Evolutionary conservation across 1,284 basidiomycete species (phyloP), one percentile per base, ranked within the genome.

Genomic region (Moesziomyces antarcticus): DNA sequence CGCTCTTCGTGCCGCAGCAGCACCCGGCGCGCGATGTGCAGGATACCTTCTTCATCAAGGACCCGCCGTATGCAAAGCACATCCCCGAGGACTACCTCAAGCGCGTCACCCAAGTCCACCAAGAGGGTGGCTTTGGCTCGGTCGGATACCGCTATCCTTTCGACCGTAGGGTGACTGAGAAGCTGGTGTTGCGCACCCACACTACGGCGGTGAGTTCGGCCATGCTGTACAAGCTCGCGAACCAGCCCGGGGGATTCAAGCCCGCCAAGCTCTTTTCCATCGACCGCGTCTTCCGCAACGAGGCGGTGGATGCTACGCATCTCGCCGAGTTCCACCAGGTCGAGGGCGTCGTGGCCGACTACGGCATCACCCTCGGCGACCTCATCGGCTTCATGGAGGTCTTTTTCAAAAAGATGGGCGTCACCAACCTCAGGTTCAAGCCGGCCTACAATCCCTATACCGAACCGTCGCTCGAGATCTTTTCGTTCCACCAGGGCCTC

Each of bases 301-400:
- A 99, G 86, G 94, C 97, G 0, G 94, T 94, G 87, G 97, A 99
- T 85, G 95, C 95, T 40, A 99, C 97, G n/a, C 97, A 99, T 87
- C 84, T 99, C 67, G 97, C 97, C 20, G 97, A 99, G 86, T 99
- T 99, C 88, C 96, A 99, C 85, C 97, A 99, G 86, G 97, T 99
- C 14, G 97, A 99, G 86, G 97, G 97, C 63, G 96, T 99, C 48
- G 94, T 99, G 16, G 97, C 97, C 16, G 97, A 99, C 86, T 90
- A 91, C 77, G 90, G 91, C 68, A 87, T 99, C 67, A 99, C 96
- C 2, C 87, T 99, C n/a, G 97, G 94, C 18, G 94, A 99, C 85
- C 87, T 99, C 65, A 97, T 99, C 77, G 95, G 94, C 14, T 81
- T 80, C 63, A 83, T 83, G 81, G 77, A 83, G 58, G 75, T 82